These are phyloP conservation scores for Russula dissimulans DNA, from an alignment of 768 basidiomycete genomes.

Conservation along the genomic window DNA sequence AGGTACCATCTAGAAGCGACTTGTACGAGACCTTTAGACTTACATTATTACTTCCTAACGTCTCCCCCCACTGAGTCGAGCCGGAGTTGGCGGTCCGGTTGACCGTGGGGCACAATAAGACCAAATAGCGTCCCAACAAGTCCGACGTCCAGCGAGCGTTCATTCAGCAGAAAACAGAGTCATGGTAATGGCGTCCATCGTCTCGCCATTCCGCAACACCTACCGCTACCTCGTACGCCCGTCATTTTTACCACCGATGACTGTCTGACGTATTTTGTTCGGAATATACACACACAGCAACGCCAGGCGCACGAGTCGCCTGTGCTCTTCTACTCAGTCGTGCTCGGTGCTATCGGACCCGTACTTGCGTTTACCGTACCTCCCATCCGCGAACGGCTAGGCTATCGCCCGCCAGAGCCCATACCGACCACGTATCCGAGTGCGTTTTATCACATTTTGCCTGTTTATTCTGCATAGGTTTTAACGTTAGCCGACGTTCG, in stretches of 20 bases:
- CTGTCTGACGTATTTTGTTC: neutral
- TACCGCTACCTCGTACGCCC: conserved; percentile 34
- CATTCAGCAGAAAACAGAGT: neutral
- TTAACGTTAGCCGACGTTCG: neutral
- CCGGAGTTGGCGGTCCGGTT: too few species aligned
- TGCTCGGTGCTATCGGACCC: conserved; percentile 69
- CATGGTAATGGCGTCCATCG: conserved; percentile 34
- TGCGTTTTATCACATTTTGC: conserved; percentile 30
- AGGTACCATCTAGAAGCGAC: too few species aligned
- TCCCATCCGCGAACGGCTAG: conserved; percentile 68
- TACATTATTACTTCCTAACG: too few species aligned
- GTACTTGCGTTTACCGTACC: conserved; percentile 64
- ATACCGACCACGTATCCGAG: conserved; percentile 74
- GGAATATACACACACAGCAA: conserved; percentile 45
- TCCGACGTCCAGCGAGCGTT: too few species aligned
- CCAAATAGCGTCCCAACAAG: too few species aligned
- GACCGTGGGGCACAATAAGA: too few species aligned
- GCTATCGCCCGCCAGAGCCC: conserved; percentile 58
- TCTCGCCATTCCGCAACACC: conserved; percentile 39
- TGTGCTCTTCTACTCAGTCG: conserved; percentile 80
- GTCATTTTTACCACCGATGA: neutral
- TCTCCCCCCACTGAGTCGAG: too few species aligned
- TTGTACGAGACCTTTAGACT: too few species aligned
- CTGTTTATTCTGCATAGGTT: neutral
- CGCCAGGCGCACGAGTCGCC: conserved; percentile 84